Percentiles rank a stretch among this genome's conserved stretches.
These are phyloP conservation scores for Vanrija sp. DNA, from an alignment of 1,284 basidiomycete species.

Conservation along the genomic window DNA sequence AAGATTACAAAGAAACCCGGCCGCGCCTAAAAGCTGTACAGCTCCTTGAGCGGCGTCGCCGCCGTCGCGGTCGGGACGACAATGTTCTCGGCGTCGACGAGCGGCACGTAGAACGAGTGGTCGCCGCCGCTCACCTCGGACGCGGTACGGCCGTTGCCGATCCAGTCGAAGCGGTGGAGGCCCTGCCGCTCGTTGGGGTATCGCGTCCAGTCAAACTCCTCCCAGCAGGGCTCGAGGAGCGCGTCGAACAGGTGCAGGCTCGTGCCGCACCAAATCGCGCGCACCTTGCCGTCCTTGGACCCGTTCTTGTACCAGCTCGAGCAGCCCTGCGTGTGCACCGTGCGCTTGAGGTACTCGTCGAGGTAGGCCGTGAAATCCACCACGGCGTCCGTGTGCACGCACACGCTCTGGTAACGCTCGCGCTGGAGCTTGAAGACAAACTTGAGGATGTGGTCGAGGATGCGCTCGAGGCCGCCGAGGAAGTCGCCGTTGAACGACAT, in stretches of 20 bases:
- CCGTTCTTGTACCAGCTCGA: conserved; percentile 8
- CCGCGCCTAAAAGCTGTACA: background rate
- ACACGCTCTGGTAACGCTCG: conserved; percentile 3
- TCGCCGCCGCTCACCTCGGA: conserved; percentile 1
- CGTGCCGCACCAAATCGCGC: conserved; percentile 6
- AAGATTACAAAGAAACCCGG: too few relatives aligned
- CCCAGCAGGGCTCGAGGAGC: conserved; percentile 5
- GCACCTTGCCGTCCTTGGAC: conserved; percentile 3
- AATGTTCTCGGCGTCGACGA: background rate
- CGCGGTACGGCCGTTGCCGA: conserved; percentile 7
- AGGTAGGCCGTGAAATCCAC: conserved; percentile 2
- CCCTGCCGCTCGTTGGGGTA: conserved; percentile 7
- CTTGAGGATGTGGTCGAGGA: conserved; percentile 7
- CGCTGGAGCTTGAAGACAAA: conserved; percentile 10
- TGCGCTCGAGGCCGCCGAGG: conserved; percentile 7
- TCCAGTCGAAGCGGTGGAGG: conserved; percentile 1
- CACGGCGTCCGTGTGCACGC: conserved; percentile 3
- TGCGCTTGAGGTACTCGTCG: conserved; percentile 5
- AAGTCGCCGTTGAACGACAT: conserved; percentile 6
- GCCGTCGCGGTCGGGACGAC: background rate
- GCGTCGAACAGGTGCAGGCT: conserved; percentile 4
- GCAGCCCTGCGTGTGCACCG: background rate
- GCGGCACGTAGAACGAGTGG: conserved; percentile 4
- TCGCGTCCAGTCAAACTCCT: conserved; percentile 9
- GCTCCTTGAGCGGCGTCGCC: background rate